Evolutionary conservation across 805 yeast genomes (phyloP).

Genomic region (Saturnispora quitensis): DNA sequence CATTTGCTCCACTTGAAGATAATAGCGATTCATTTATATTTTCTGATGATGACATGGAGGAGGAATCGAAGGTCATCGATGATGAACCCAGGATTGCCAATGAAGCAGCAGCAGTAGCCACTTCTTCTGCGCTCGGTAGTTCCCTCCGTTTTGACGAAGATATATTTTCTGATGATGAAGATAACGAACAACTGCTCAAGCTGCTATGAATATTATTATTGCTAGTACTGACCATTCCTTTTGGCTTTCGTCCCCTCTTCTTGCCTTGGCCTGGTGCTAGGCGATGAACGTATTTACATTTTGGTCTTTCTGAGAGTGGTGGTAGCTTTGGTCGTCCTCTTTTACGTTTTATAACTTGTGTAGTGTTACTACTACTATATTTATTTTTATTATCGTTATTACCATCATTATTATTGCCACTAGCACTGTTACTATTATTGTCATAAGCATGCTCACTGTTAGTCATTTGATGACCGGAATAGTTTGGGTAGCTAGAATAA

Average conservation of each 20-base stretch:
- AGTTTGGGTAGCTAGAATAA: background rate
- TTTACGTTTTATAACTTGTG: constrained; percentile 13
- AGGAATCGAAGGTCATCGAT: background rate
- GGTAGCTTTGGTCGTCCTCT: constrained; percentile 26
- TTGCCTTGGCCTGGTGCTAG: constrained; percentile 8
- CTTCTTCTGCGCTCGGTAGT: background rate
- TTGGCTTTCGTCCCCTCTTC: constrained; percentile 14
- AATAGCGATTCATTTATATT: background rate
- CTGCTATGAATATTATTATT: background rate
- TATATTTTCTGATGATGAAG: constrained; percentile 12
- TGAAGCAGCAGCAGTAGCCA: background rate
- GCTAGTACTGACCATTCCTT: background rate
- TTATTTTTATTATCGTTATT: background rate
- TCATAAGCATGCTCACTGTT: background rate
- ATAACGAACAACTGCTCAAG: constrained; percentile 7
- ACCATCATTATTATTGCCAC: background rate
- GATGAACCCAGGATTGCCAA: background rate
- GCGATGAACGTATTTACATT: constrained; percentile 17
- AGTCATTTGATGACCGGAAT: background rate
- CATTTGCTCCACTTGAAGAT: background rate
- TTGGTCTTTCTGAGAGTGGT: constrained; percentile 20
- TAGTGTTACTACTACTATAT: background rate
- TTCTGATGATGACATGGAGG: background rate
- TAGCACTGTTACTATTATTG: background rate
- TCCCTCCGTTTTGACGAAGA: constrained; percentile 3